Conservation (phyloP, 352 stramenopile species). For the Phytophthora boehmeriae region DNA sequence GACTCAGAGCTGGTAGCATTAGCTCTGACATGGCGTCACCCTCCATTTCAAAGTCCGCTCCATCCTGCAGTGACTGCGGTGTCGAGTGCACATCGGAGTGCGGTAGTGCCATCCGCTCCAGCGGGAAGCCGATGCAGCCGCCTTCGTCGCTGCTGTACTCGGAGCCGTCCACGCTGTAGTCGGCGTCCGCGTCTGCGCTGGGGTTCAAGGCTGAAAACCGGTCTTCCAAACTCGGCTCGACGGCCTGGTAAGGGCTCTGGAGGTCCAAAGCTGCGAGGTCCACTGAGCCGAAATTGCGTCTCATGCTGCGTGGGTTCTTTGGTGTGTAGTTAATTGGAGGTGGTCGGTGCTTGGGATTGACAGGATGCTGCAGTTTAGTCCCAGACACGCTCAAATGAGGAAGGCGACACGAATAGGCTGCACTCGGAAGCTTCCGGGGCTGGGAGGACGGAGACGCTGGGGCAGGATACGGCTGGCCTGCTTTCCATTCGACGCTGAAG, state of each 20-base stretch:
- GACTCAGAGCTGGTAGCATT: constrained; percentile 26
- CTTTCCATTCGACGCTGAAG: constrained; percentile 44
- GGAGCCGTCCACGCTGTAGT: constrained; percentile 28
- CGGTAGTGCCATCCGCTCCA: constrained; percentile 32
- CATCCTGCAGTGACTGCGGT: constrained; percentile 17
- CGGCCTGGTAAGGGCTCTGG: constrained; percentile 20
- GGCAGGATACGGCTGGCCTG: constrained; percentile 11
- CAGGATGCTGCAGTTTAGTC: constrained; percentile 21
- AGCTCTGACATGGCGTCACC: constrained; percentile 31
- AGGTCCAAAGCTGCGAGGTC: constrained; percentile 57
- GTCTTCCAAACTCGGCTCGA: constrained; percentile 28
- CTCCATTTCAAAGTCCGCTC: constrained; percentile 29
- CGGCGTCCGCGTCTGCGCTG: constrained; percentile 21
- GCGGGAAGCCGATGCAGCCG: constrained; percentile 37
- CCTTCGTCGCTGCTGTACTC: constrained; percentile 39
- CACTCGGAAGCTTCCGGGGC: constrained; percentile 8
- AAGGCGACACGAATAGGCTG: constrained; percentile 14
- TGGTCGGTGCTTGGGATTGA: background rate
- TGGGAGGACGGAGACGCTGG: constrained; percentile 8
- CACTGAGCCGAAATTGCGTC: constrained; percentile 61
- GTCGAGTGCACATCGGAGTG: constrained; percentile 10
- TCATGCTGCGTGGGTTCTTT: constrained; percentile 31
- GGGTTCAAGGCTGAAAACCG: constrained; percentile 36
- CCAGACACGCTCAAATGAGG: constrained; percentile 26
- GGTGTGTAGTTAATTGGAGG: constrained; percentile 7